Conservation (phyloP, 139 green algal genomes). For the Asterochloris erici region DNA sequence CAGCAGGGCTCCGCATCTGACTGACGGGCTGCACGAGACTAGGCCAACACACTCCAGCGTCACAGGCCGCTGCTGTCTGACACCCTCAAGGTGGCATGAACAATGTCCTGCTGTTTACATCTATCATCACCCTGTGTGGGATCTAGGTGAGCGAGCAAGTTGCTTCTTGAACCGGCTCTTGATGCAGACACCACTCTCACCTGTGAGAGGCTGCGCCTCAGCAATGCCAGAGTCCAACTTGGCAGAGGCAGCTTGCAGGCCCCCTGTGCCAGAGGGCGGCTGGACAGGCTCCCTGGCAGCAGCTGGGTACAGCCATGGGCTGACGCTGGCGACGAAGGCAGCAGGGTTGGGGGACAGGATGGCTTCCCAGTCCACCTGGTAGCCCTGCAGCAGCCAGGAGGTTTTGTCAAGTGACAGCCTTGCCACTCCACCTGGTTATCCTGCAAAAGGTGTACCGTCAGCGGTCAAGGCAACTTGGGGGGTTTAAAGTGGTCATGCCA, state of each 20-base stretch:
- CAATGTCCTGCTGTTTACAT: no score
- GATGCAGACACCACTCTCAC: neutral
- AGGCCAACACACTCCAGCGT: no score
- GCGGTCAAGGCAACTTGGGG: no score
- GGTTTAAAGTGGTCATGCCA: no score
- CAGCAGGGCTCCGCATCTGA: no score
- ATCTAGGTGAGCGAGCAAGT: no score
- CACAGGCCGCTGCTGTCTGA: no score
- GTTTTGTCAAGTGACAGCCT: constrained; percentile 67
- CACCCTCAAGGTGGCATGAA: no score
- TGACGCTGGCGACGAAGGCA: constrained; percentile 54
- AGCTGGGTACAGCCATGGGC: constrained; percentile 46
- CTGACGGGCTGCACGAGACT: no score
- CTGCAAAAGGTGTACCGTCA: neutral
- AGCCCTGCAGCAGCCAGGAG: constrained; percentile 29
- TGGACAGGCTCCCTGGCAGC: constrained; percentile 1
- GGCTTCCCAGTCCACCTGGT: constrained; percentile 91
- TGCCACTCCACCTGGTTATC: constrained; percentile 86
- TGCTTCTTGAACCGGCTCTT: no score
- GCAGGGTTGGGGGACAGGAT: constrained; percentile 71
- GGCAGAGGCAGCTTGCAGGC: neutral
- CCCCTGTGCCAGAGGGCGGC: neutral
- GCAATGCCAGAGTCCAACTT: neutral
- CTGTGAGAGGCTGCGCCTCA: neutral
- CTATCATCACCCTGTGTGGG: no score